A percentile compares a stretch with the other conserved stretches of the same genome.
Evolutionary conservation across 1,284 basidiomycete genomes (phyloP).

Genomic region (Inonotus obliquus): DNA sequence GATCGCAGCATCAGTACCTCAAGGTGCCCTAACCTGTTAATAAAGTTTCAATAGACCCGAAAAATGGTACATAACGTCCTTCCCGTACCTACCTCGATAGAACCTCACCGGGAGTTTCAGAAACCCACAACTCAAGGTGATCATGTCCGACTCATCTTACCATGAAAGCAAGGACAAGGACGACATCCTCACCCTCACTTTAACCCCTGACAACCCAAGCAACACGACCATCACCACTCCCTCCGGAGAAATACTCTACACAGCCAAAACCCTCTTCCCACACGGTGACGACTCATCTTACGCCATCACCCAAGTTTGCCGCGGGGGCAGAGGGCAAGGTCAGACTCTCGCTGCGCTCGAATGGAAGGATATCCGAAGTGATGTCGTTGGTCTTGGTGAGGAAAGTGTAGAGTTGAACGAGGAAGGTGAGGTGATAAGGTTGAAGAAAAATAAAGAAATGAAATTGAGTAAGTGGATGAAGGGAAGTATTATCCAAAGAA

Average conservation of each 20-base stretch:
- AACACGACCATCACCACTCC: slow-evolving; percentile 37
- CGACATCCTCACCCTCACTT: slow-evolving; percentile 24
- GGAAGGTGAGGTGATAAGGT: background rate
- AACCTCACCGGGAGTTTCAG: no score
- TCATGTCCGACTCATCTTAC: no score
- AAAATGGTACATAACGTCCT: no score
- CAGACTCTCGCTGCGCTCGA: slow-evolving; percentile 32
- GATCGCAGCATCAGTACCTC: no score
- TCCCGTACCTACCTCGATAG: no score
- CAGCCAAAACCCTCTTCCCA: slow-evolving; percentile 33
- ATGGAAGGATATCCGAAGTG: slow-evolving; percentile 31
- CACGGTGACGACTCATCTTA: slow-evolving; percentile 21
- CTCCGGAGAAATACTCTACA: slow-evolving; percentile 34
- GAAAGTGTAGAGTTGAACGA: background rate
- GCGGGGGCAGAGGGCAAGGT: slow-evolving; percentile 28
- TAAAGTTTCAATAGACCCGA: no score
- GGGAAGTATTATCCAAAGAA: slow-evolving; percentile 39
- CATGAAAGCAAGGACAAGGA: background rate
- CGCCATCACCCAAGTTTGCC: slow-evolving; percentile 30
- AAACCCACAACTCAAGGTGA: no score
- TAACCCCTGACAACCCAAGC: slow-evolving; percentile 40
- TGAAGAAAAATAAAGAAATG: slow-evolving; percentile 20
- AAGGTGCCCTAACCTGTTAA: no score
- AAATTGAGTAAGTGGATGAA: slow-evolving; percentile 37
- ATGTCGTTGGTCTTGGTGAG: slow-evolving; percentile 29